Conservation (phyloP, 768 basidiomycete species). For the Wakefieldia striispora region DNA sequence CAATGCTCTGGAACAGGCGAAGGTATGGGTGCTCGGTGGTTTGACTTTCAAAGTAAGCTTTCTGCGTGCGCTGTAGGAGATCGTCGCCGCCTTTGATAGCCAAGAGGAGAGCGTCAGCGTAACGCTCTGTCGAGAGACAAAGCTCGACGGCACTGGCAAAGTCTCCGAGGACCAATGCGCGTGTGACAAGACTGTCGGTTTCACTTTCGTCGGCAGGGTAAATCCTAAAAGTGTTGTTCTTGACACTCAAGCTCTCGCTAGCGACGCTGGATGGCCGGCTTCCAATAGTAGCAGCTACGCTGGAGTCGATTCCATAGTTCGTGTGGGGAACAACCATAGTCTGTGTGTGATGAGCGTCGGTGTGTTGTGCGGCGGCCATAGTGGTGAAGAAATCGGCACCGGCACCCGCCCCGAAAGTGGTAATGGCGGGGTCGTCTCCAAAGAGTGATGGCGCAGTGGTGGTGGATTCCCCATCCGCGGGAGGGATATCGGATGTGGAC, state of each 20-base stretch:
- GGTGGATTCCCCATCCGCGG: slow-evolving; percentile 71
- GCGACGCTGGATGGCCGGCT: slow-evolving; percentile 82
- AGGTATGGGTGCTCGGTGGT: slow-evolving; percentile 80
- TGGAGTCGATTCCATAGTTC: slow-evolving; percentile 80
- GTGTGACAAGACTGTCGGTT: slow-evolving; percentile 84
- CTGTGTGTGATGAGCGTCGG: slow-evolving; percentile 32
- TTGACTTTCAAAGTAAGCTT: slow-evolving; percentile 86
- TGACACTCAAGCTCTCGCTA: slow-evolving; percentile 45
- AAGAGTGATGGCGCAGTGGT: slow-evolving; percentile 89
- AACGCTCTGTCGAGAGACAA: slow-evolving; percentile 85
- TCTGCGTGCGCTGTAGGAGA: slow-evolving; percentile 83
- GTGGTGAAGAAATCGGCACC: slow-evolving; percentile 89
- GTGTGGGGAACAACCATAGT: slow-evolving; percentile 70
- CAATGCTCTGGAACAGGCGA: slow-evolving; percentile 91
- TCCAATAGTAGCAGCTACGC: slow-evolving; percentile 94
- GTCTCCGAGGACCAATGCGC: slow-evolving; percentile 94
- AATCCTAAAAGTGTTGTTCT: slow-evolving; percentile 85
- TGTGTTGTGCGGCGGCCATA: slow-evolving; percentile 54
- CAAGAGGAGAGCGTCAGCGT: slow-evolving; percentile 91
- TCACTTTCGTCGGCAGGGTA: slow-evolving; percentile 87
- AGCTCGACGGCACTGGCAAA: slow-evolving; percentile 89
- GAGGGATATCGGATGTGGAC: slow-evolving; percentile 66
- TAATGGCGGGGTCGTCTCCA: slow-evolving; percentile 67
- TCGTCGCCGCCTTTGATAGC: slow-evolving; percentile 90
- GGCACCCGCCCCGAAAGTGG: slow-evolving; percentile 49